Percentiles rank a stretch among this genome's conserved stretches.
Conservation (phyloP, 1,284 basidiomycete species). For the Lignosus rhinocerotis region DNA sequence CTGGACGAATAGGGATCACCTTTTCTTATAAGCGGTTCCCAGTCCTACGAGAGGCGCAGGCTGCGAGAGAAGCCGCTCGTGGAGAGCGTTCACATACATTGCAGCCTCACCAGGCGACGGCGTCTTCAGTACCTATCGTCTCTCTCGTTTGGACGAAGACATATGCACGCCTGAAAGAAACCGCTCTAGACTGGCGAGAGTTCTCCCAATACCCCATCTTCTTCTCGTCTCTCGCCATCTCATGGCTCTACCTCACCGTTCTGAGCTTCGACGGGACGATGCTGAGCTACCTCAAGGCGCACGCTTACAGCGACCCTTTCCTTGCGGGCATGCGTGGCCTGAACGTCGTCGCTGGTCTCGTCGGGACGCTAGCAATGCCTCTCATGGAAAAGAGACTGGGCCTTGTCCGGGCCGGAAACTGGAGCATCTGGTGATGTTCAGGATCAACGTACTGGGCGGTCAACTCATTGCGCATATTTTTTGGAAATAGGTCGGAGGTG, state of each 20-base stretch:
- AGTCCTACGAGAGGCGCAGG: conserved; percentile 29
- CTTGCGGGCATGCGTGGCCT: conserved; percentile 55
- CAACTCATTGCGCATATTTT: not conserved
- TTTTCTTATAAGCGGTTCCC: conserved; percentile 39
- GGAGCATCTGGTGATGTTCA: conserved; percentile 43
- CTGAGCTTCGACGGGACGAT: conserved; percentile 51
- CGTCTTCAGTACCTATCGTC: not conserved
- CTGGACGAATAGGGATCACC: conserved; percentile 26
- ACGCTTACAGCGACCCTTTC: conserved; percentile 49
- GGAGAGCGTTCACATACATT: not conserved
- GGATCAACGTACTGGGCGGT: not conserved
- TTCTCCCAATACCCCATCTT: conserved; percentile 48
- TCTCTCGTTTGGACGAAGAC: not conserved
- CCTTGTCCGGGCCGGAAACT: conserved; percentile 47
- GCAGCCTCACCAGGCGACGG: not conserved
- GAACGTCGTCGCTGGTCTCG: conserved; percentile 45
- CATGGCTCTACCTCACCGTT: conserved; percentile 48
- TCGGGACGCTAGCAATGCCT: conserved; percentile 47
- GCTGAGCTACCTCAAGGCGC: conserved; percentile 48
- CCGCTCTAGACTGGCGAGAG: conserved; percentile 41
- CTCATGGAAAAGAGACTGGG: conserved; percentile 43
- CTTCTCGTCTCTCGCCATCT: conserved; percentile 46
- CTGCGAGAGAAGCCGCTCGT: conserved; percentile 6
- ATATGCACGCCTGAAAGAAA: conserved; percentile 4
- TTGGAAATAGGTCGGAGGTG: conserved; percentile 38